phyloP scores from a whole-genome alignment of 1,284 basidiomycete genomes.

The Stereum hirsutum region DNA sequence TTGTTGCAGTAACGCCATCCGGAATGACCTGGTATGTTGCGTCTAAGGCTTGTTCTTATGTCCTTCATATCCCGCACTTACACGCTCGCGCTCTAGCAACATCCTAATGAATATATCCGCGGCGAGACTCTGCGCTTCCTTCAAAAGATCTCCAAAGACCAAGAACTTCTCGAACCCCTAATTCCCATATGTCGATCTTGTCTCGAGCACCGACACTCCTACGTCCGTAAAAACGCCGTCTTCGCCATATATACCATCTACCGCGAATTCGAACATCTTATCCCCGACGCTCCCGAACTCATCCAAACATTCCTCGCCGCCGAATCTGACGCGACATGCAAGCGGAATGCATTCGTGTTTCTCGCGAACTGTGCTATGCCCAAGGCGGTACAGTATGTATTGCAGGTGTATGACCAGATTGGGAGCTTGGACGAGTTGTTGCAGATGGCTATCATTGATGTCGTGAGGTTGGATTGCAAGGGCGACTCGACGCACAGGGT shows the following conservation, averaged over 20 bases:
- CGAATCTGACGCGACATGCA: conserved; percentile 94
- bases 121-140: conserved; percentile 95
- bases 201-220: conserved; percentile 97
- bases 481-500: conserved; percentile 75
- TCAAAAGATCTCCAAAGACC: conserved; percentile 90
- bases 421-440: conserved; percentile 84
- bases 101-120: conserved; percentile 99
- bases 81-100: conserved; percentile 58
- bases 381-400: conserved; percentile 88
- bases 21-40: conserved; percentile 82
- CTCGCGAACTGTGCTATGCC: conserved; percentile 84
- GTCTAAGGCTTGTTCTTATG: background rate
- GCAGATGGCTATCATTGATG: conserved; percentile 95
- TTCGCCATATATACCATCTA: conserved; percentile 95
- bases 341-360: conserved; percentile 95
- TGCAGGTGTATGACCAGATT: conserved; percentile 81
- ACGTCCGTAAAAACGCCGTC: conserved; percentile 98
- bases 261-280: conserved; percentile 88
- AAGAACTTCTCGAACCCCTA: conserved; percentile 93
- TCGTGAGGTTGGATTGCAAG: conserved; percentile 89
- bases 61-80: background rate
- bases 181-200: conserved; percentile 91
- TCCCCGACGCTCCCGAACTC: conserved; percentile 95
- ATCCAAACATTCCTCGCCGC: conserved; percentile 97
- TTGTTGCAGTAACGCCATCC: conserved; percentile 79